Evolutionary conservation across 345 rosid species (phyloP).

Genomic region (Dipteronia sinensis): DNA sequence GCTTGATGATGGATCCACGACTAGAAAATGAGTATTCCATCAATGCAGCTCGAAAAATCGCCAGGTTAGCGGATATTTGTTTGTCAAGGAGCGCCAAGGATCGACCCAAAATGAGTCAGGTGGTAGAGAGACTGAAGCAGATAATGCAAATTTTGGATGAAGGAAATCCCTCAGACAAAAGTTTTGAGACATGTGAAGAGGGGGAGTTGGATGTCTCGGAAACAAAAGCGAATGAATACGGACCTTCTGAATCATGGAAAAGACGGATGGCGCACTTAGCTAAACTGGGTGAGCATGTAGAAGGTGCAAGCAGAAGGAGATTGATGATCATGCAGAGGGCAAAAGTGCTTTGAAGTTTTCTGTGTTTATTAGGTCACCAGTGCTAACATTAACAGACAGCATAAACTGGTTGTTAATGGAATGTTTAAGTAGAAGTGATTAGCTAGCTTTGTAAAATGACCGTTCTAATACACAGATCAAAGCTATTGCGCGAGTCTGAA

Average conservation of each 20-base stretch:
- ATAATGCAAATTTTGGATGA: conserved; percentile 42
- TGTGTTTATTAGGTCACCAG: not conserved
- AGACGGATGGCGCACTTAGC: conserved; percentile 60
- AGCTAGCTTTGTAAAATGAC: conserved; percentile 1
- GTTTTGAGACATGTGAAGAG: conserved; percentile 19
- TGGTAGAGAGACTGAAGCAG: conserved; percentile 59
- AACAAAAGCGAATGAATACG: not conserved
- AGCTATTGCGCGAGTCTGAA: not conserved
- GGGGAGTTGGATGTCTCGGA: conserved; percentile 24
- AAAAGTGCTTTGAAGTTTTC: conserved; percentile 36
- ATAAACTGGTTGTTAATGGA: not conserved
- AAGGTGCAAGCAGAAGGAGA: conserved; percentile 48
- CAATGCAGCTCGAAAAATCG: conserved; percentile 56
- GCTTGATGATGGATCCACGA: conserved; percentile 63
- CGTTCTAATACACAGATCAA: not conserved
- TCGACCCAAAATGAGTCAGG: conserved; percentile 70
- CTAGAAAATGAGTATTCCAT: conserved; percentile 57
- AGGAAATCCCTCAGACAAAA: conserved; percentile 19
- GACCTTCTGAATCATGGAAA: conserved; percentile 53
- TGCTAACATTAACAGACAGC: not conserved
- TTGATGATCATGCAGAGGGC: conserved; percentile 53
- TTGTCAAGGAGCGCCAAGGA: conserved; percentile 60
- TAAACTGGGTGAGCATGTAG: conserved; percentile 52
- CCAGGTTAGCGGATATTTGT: conserved; percentile 73
- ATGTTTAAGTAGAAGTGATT: not conserved